Base-by-base conservation (phyloP, 768 basidiomycete species). In the Kwoniella shandongensis region DNA sequence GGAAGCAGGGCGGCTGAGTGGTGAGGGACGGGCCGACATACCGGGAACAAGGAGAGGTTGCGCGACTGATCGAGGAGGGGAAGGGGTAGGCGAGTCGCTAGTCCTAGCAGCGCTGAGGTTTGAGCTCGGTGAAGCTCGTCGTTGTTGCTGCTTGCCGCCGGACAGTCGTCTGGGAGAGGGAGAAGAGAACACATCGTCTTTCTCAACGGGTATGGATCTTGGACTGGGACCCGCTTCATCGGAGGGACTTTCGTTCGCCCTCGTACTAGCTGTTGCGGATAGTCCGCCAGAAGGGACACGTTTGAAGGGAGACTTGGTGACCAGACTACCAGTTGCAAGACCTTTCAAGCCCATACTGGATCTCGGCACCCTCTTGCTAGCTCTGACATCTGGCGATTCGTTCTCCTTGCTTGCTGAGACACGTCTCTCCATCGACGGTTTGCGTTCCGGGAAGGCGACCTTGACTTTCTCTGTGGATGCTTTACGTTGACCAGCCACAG, bases 251-350 rank as follows among this genome's bases (percentile, higher is more conserved):
- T 64, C 65, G 25, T 59, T 54, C 11, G 44, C 47, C 50, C 47
- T 18, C 6, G 44, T 58, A 38, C 55, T 52, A 10, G 57, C 45
- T 25, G 48, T 26, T 29, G 56, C 26, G 10, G 44, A 38, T 2
- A 57, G 15, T 8, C 62, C 65, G 26, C 66, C 65, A 15, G 66
- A 68, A 6, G 65, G 57, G 30, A 56, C 44, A 22, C 60, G 48
- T 42, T 64, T 65, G 53, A 76, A 76, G 7, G 75, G 75, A 10
- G 66, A 68, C 35, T 65, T 59, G 8, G 66, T 64, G 2, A 76
- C 75, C 25, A 66, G 56, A 36, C 50, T 65, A 10, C 57, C 61
- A 30, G 66, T 63, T n/a, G 72, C 72, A n/a, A 76, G 55, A 30
- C 65, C 67, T 29, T 68, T 70, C 30, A 74, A 55, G 13, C 69